Percentiles rank a stretch among this genome's conserved stretches.
Evolutionary conservation across 352 stramenopile species (phyloP).

Genomic region (Pythium volutum): DNA sequence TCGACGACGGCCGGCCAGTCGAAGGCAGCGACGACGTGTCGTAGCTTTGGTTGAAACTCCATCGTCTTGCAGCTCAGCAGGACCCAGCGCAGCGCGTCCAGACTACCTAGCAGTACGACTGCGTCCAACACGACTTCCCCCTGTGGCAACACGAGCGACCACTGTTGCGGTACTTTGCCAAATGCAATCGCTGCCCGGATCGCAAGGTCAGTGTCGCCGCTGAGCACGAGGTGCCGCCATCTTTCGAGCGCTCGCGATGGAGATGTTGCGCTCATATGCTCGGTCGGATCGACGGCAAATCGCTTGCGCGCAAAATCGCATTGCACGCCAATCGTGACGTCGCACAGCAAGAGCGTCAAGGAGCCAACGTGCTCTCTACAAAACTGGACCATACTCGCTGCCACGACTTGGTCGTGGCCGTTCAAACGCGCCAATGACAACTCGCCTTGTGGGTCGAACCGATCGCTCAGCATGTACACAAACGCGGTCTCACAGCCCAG

Average conservation of each 20-base stretch:
- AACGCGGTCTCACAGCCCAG: too few relatives aligned
- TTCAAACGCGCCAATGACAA: too few relatives aligned
- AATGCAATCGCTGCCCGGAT: background rate
- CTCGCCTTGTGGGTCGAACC: too few relatives aligned
- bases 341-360: too few relatives aligned
- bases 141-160: background rate
- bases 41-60: background rate
- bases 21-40: background rate
- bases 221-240: background rate
- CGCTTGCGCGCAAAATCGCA: too few relatives aligned
- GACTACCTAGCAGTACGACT: background rate
- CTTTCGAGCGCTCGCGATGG: background rate
- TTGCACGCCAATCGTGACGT: too few relatives aligned
- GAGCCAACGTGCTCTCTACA: too few relatives aligned
- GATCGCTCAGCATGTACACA: too few relatives aligned
- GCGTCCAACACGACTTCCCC: background rate
- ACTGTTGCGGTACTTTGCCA: background rate
- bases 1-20: background rate
- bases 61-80: background rate
- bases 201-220: background rate
- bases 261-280: too few relatives aligned
- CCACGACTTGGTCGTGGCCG: too few relatives aligned
- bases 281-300: background rate
- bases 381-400: too few relatives aligned
- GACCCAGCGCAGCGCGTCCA: background rate